phyloP scores from a whole-genome alignment of 169 alveolate species.

The Plasmodium yoelii region DNA sequence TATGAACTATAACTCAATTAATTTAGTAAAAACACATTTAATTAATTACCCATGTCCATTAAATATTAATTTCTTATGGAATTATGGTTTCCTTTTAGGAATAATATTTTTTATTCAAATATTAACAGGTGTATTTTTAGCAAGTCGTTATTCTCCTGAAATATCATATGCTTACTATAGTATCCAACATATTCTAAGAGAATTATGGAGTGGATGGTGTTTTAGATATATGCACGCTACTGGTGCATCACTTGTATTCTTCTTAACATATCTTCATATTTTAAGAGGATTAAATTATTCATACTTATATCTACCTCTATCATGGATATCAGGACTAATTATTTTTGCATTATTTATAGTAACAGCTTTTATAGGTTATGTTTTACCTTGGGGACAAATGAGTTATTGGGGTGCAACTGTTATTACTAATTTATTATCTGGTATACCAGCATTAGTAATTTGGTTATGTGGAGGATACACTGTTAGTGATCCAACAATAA shows the following conservation, averaged over 20 bases:
- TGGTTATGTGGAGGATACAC: constrained; percentile 68
- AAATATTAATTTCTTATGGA: constrained; percentile 27
- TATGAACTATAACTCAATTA: constrained; percentile 28
- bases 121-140: constrained; percentile 28
- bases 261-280: constrained; percentile 15
- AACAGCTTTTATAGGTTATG: constrained; percentile 20
- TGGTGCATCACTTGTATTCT: constrained; percentile 24
- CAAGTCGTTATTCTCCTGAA: constrained; percentile 21
- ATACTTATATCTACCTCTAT: constrained; percentile 11
- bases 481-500: constrained; percentile 69
- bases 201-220: constrained; percentile 28
- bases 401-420: constrained; percentile 42
- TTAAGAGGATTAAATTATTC: constrained; percentile 36
- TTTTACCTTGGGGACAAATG: constrained; percentile 46
- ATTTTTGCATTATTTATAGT: constrained; percentile 5
- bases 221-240: constrained; percentile 41
- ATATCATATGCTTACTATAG: constrained; percentile 28
- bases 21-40: constrained; percentile 21
- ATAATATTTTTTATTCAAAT: constrained; percentile 28
- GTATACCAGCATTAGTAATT: neutral
- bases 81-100: constrained; percentile 32
- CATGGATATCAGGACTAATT: constrained; percentile 32
- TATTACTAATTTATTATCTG: constrained; percentile 17
- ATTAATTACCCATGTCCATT: constrained; percentile 29
- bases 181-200: constrained; percentile 27